Evolutionary conservation across 805 yeast species (phyloP).

Genomic region (Lipomyces sp.): DNA sequence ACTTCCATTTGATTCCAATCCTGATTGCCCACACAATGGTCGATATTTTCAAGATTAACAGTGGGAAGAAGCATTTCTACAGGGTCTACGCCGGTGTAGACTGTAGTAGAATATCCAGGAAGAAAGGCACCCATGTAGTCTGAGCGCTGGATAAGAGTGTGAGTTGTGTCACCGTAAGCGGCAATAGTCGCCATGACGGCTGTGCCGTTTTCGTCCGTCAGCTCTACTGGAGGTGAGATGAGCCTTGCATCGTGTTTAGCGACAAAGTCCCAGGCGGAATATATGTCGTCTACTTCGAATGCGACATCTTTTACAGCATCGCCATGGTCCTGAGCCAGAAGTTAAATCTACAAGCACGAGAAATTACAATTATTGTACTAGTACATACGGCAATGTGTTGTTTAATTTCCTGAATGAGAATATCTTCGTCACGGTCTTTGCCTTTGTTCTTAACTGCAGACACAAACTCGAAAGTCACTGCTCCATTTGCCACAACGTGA

Average conservation of each 20-base stretch:
- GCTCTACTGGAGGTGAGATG: slow-evolving; percentile 41
- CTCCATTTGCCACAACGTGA: slow-evolving; percentile 56
- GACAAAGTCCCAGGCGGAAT: slow-evolving; percentile 53
- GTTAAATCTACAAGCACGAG: not conserved
- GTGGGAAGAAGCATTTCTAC: slow-evolving; percentile 44
- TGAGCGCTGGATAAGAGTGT: slow-evolving; percentile 62
- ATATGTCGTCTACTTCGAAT: slow-evolving; percentile 60
- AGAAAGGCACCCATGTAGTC: slow-evolving; percentile 52
- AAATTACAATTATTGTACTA: not conserved
- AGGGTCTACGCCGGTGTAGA: slow-evolving; percentile 14
- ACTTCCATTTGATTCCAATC: slow-evolving; percentile 67
- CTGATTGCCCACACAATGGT: slow-evolving; percentile 84
- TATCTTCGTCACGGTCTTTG: not conserved
- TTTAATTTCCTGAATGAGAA: slow-evolving; percentile 40
- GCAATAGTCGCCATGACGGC: slow-evolving; percentile 58
- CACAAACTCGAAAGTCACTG: slow-evolving; percentile 54
- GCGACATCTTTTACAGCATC: slow-evolving; percentile 79
- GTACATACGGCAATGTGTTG: slow-evolving; percentile 1
- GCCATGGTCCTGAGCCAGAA: slow-evolving; percentile 56
- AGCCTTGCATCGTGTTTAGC: slow-evolving; percentile 58
- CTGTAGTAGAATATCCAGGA: slow-evolving; percentile 52
- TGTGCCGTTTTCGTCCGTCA: slow-evolving; percentile 55
- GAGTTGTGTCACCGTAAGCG: slow-evolving; percentile 66
- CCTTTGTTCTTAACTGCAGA: slow-evolving; percentile 43
- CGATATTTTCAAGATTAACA: slow-evolving; percentile 55